These are phyloP conservation scores for Annona cherimola DNA, from an alignment of 164 flowering plant genomes.

Conservation along the genomic window DNA sequence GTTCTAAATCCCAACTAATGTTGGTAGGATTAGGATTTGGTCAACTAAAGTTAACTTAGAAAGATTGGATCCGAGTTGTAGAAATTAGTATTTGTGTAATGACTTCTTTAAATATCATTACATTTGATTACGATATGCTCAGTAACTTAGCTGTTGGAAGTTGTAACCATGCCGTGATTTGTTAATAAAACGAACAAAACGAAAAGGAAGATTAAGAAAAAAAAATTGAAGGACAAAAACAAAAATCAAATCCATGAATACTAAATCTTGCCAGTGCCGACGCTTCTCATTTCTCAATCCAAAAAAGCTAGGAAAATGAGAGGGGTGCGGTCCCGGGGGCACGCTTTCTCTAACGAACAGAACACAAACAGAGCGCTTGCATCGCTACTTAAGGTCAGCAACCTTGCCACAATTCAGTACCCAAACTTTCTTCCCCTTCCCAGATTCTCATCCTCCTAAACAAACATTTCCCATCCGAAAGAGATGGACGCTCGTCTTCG, in stretches of 20 bases:
- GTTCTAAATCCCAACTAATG: too few relatives aligned
- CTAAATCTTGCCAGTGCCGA: neutral
- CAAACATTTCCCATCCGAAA: neutral
- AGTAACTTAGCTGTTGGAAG: too few relatives aligned
- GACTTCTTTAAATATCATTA: too few relatives aligned
- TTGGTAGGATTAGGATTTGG: too few relatives aligned
- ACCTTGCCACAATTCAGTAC: neutral
- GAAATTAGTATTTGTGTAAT: too few relatives aligned
- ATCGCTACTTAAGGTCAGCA: neutral
- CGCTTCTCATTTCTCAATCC: neutral
- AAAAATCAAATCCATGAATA: neutral
- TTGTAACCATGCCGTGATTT: neutral
- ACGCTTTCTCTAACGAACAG: neutral
- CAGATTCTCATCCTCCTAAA: neutral
- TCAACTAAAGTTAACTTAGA: too few relatives aligned
- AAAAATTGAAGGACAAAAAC: too few relatives aligned
- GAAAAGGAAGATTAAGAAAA: neutral
- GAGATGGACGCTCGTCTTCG: conserved; percentile 4
- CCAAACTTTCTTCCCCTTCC: neutral
- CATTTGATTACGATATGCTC: too few relatives aligned
- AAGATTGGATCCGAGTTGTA: too few relatives aligned
- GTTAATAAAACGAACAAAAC: neutral
- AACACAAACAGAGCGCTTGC: neutral
- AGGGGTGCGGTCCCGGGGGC: neutral
- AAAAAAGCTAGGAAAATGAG: too few relatives aligned